Evolutionary conservation across 805 yeast genomes (phyloP), one percentile per base, ranked within the genome.

Genomic region (Zygoascus flipseniorum): DNA sequence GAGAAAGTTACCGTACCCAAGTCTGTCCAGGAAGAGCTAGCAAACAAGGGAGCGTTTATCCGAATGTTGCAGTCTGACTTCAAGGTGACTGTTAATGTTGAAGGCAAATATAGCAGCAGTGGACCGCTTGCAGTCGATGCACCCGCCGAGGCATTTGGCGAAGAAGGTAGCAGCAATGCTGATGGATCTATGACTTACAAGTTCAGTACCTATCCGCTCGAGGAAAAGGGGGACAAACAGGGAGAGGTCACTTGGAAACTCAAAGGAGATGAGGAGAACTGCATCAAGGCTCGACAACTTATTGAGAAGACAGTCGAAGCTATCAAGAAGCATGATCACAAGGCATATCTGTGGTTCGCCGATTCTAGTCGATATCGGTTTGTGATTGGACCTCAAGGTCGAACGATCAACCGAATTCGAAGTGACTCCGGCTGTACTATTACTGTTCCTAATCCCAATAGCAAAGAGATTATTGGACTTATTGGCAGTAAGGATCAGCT

Each of bases 301-400:
- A 73, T 88, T 54, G 71, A 78, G 57, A 71, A 71, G 26, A 72
- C 80, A 53, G 68, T 86, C 60, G 76, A 68, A 31, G 66, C 68
- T 43, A 80, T 80, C 50, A 63, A 72, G 54, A 61, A 63, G 20
- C 80, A 79, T 50, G 74, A 75, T 45, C 62, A 71, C 43, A 72
- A 71, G 48, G 93, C 83, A 13, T 86, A 80, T 78, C 69, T 85
- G 56, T 84, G 85, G 77, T 69, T 80, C 42, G 68, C 78, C 43
- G 75, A 79, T 54, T 69, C 80, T 13, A 64, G 69, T 28, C 65
- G 66, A 46, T 84, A 85, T 67, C 77, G 84, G 54, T 78, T 75
- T 65, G 73, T 88, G 51, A 79, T 89, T 58, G 96, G 96, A 8
- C 81, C 88, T 14, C 83, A 80, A 60, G 96, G 96, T 47, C 69